Evolutionary conservation across 208 protist genomes (phyloP), one percentile per base, ranked within the genome.

Genomic region (Zelonia costaricensis): DNA sequence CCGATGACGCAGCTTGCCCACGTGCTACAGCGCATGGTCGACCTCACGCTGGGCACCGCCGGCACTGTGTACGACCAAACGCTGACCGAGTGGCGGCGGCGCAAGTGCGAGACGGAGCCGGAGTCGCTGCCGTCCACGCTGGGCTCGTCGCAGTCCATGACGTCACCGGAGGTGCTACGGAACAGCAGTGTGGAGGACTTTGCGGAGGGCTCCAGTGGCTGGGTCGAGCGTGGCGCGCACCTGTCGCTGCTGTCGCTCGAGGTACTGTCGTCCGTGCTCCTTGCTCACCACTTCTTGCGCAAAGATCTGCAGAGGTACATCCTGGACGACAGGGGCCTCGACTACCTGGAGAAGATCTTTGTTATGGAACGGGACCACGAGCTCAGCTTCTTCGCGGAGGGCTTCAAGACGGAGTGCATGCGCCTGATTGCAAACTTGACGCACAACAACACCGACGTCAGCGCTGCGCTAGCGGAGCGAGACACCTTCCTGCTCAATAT

Each of bases 141-240:
- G 20, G 38, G 47, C 9, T 53, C 59, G 4, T 70, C 58, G 28
- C 61, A 64, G 25, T 65, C 75, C 6, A 45, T 71, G 22, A 67
- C 76, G 0, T 71, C 78, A 0, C 64, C 67, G 20, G 62, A 67
- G 22, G 61, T 88, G 39, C 55, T 78, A 22, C 76, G 78, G 16
- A 80, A 61, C 38, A 90, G 86, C 52, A 95, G 89, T 60, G 86
- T 92, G 3, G 89, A 87, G 48, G 89, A 95, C 51, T 84, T 92
- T 49, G 62, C 78, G 13, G 83, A 88, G 51, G 84, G 83, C n/a
- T 85, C 82, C 38, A 51, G 78, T 12, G 70, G 59, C n/a, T 91
- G 89, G 89, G 52, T 92, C 22, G 86, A 91, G 62, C 80, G 58
- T 13, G 83, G 80, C 1, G 86, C 86, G 4, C 67, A 84, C 30